Base-by-base conservation (phyloP, 2,329 filamentous ascomycete genomes). In the Colletotrichum theobromicola region DNA sequence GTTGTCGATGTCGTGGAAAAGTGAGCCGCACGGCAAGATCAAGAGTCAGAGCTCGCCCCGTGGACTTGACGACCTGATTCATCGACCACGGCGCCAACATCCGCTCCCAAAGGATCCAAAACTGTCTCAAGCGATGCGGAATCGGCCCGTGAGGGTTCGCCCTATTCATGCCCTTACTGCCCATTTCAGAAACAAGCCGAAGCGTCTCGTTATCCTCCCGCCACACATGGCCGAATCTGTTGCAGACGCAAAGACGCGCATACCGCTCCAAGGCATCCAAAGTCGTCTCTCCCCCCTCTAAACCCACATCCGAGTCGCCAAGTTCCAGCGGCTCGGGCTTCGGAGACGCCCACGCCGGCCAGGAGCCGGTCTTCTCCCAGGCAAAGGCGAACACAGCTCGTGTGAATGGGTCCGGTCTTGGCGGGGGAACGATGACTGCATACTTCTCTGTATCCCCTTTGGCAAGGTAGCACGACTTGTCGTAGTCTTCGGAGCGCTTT, bases 141-240 rank as follows among this genome's bases (percentile, higher is more conserved):
- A 70, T 28, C 10, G 67, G 67, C 18, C 67, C 67, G 7, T 70
- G 67, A 3, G 67, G 67, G 58, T 66, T 70, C 21, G 67, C 60
- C n/a, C 67, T 55, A 5, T 70, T 65, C 21, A 37, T 46, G 2
- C 61, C n/a, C 21, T n/a, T 26, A 16, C 32, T 26, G 5, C 53
- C 58, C 37, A 70, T 26, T 7, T 34, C 67, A 15, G 26, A 34
- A 61, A 30, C 60, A 12, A 57, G 30, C 30, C 37, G 24, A 26
- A 53, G 61, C 9, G 67, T 65, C 30, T 55, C 42, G 21, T 55
- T 13, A 13, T 70, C 67, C n/a, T 65, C 60, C 1, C 46, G 58
- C 67, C 67, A 70, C 2, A 16, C 12, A 3, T n/a, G 28, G 5
- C 58, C 67, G 60, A 70, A 70, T 10, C 67, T 18, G 21, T 70